Evolutionary conservation across 106 monocot genomes (phyloP).

Genomic region (Xerophyta viscosa): DNA sequence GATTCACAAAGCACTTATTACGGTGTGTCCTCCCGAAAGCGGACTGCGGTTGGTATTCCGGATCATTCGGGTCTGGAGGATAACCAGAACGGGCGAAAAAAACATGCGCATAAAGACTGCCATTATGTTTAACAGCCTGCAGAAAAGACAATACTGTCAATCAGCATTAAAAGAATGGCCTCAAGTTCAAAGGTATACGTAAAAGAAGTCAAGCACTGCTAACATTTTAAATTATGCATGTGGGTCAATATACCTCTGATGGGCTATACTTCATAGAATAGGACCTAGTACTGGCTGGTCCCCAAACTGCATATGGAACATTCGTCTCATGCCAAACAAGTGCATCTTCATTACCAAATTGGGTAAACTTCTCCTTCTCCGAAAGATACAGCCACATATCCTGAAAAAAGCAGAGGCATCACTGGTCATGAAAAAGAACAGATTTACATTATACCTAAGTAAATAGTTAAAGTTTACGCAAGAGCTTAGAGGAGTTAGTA

Average conservation of each 20-base stretch:
- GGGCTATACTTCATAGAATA: constrained; percentile 56
- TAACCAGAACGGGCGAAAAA: constrained; percentile 93
- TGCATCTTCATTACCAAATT: constrained; percentile 73
- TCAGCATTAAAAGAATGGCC: not conserved
- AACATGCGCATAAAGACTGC: constrained; percentile 92
- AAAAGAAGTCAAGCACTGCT: too few species aligned
- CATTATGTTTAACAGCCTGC: constrained; percentile 81
- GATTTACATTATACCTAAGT: too few species aligned
- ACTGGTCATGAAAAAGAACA: not conserved
- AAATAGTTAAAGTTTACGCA: too few species aligned
- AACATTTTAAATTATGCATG: too few species aligned
- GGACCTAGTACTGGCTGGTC: constrained; percentile 50
- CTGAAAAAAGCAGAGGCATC: constrained; percentile 24
- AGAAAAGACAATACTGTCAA: not conserved
- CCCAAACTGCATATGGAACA: constrained; percentile 92
- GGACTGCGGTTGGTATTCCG: constrained; percentile 62
- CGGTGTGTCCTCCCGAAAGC: constrained; percentile 74
- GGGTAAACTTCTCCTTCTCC: constrained; percentile 75
- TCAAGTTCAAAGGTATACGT: too few species aligned
- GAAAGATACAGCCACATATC: constrained; percentile 97
- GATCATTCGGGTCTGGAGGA: constrained; percentile 84
- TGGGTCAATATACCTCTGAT: constrained; percentile 56
- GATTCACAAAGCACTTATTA: constrained; percentile 19
- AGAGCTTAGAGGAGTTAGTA: too few species aligned
- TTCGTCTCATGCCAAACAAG: constrained; percentile 96